A percentile compares a stretch with the other conserved stretches of the same genome.
phyloP scores from a whole-genome alignment of 2,329 filamentous ascomycete species.

The Botryotinia narcissicola region DNA sequence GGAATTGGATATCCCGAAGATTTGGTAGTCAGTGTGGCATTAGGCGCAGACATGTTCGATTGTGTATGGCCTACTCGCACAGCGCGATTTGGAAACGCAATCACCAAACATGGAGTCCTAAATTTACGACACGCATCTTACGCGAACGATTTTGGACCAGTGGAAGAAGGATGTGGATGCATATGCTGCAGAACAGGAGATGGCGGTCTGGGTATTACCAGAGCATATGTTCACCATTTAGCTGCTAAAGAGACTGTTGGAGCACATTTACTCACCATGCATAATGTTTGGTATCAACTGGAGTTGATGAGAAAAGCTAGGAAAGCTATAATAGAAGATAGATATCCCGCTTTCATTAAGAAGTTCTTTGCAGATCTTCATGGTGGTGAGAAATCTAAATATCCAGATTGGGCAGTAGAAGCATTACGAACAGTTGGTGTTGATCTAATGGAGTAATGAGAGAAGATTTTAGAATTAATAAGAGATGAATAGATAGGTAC shows the following conservation, averaged over 20 bases:
- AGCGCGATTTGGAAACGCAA: slow-evolving; percentile 91
- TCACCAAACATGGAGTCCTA: slow-evolving; percentile 77
- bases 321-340: slow-evolving; percentile 75
- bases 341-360: slow-evolving; percentile 73
- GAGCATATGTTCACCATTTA: slow-evolving; percentile 88
- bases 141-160: slow-evolving; percentile 74
- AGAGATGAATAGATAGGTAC: slow-evolving; percentile 3
- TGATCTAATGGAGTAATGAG: slow-evolving; percentile 53
- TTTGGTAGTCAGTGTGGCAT: slow-evolving; percentile 84
- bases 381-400: slow-evolving; percentile 57
- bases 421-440: slow-evolving; percentile 79
- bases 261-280: slow-evolving; percentile 80
- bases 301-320: slow-evolving; percentile 75
- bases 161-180: slow-evolving; percentile 82
- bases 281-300: slow-evolving; percentile 93
- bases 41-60: slow-evolving; percentile 99
- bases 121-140: slow-evolving; percentile 78
- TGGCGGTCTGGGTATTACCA: slow-evolving; percentile 76
- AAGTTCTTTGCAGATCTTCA: slow-evolving; percentile 78
- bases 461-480: neutral
- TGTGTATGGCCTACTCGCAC: slow-evolving; percentile 98
- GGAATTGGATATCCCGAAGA: slow-evolving; percentile 97
- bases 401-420: slow-evolving; percentile 81
- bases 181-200: slow-evolving; percentile 67
- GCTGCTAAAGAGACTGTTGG: slow-evolving; percentile 93